Conservation (phyloP, 768 basidiomycete genomes). For the Tulasnella sp. region DNA sequence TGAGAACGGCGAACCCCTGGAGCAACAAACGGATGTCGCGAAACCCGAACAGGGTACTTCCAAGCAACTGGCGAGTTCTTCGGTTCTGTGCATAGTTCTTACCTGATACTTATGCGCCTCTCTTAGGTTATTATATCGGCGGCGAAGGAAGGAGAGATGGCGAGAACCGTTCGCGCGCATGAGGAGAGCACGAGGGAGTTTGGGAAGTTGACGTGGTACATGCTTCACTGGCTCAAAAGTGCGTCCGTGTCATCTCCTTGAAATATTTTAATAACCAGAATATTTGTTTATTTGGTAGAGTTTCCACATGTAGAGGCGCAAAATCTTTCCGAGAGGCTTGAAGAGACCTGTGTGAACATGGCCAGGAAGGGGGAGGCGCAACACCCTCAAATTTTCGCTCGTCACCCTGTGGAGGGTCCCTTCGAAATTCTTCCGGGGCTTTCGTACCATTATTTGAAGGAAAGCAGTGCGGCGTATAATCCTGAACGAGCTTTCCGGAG, state of each 20-base stretch:
- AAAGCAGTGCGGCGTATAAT: no score
- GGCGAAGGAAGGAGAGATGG: neutral
- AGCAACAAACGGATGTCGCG: neutral
- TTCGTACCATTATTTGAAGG: no score
- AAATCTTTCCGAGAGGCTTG: neutral
- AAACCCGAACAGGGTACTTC: neutral
- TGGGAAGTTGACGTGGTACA: neutral
- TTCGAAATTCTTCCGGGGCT: neutral
- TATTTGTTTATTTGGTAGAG: neutral
- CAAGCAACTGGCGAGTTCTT: neutral
- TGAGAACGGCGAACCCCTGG: neutral
- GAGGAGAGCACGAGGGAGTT: neutral
- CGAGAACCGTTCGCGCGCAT: neutral
- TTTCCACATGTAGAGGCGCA: neutral
- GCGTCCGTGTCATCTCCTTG: neutral
- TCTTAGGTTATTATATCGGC: neutral
- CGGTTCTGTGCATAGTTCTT: neutral
- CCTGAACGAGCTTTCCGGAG: neutral
- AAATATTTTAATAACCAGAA: neutral
- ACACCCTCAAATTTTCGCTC: neutral
- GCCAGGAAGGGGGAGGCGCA: neutral
- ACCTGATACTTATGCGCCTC: neutral
- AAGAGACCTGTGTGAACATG: neutral
- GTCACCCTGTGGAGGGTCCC: neutral
- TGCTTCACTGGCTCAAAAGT: neutral